phyloP scores from a whole-genome alignment of 2,329 filamentous ascomycete genomes.

The Calonectria ilicicola region DNA sequence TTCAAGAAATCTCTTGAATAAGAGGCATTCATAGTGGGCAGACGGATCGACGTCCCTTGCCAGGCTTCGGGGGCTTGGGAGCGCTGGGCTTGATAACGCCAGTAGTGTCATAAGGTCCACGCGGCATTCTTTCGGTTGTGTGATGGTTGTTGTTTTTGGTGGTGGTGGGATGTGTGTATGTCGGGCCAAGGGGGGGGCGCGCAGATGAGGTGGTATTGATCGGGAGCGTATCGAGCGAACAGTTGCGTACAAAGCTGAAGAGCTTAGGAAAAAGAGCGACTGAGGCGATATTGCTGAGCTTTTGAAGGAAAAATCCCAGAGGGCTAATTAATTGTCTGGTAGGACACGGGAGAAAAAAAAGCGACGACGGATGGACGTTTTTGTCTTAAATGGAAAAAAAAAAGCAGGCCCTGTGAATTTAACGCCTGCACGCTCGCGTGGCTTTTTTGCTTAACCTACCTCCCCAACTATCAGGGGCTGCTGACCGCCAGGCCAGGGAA shows the following conservation, averaged over 20 bases:
- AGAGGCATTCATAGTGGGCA: conserved; percentile 26
- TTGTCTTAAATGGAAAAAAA: conserved; percentile 20
- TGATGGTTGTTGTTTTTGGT: conserved; percentile 2
- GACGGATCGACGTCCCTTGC: conserved; percentile 33
- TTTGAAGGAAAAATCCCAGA: background rate
- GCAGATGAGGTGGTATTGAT: conserved; percentile 9
- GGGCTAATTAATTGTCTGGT: conserved; percentile 11
- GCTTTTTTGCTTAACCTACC: conserved; percentile 21
- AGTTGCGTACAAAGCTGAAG: background rate
- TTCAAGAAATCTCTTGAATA: conserved; percentile 13
- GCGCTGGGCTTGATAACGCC: conserved; percentile 51
- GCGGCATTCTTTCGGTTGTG: conserved; percentile 44
- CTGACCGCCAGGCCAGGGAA: conserved; percentile 12
- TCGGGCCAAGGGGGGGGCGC: conserved; percentile 8
- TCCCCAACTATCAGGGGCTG: conserved; percentile 15
- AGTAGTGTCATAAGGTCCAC: conserved; percentile 54
- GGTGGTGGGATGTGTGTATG: conserved; percentile 15
- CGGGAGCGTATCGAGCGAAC: background rate
- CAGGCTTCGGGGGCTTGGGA: conserved; percentile 50
- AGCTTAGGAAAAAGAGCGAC: conserved; percentile 16
- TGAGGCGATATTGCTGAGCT: background rate
- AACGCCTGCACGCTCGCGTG: conserved; percentile 17
- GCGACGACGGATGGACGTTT: conserved; percentile 15
- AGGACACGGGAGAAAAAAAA: conserved; percentile 20
- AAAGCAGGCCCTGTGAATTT: conserved; percentile 13